A percentile compares a stretch with the other conserved stretches of the same genome.
These are phyloP conservation scores for Lasiodiplodia hormozganensis DNA, from an alignment of 2,329 filamentous ascomycete genomes.

Conservation along the genomic window DNA sequence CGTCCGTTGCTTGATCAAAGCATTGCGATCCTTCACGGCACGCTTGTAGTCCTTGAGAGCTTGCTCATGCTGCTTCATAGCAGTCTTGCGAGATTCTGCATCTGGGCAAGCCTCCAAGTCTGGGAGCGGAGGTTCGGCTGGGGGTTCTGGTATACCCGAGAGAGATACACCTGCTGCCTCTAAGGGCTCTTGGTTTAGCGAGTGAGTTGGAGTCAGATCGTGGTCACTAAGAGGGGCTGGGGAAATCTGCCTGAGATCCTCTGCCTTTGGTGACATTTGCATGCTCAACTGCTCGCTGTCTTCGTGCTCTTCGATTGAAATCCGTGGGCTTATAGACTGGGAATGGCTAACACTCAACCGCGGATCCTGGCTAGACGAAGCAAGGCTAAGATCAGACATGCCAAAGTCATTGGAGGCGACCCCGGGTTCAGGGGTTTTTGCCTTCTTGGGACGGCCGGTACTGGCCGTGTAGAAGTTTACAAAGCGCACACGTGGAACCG, in stretches of 20 bases:
- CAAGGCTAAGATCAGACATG: conserved; percentile 20
- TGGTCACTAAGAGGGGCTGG: conserved; percentile 7
- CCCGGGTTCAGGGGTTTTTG: conserved; percentile 48
- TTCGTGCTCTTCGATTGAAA: not conserved
- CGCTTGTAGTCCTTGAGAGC: conserved; percentile 70
- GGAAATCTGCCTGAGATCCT: not conserved
- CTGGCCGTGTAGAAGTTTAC: conserved; percentile 92
- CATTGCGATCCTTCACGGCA: conserved; percentile 71
- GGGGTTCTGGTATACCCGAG: conserved; percentile 54
- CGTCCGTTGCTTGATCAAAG: conserved; percentile 67
- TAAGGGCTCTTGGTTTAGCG: not conserved
- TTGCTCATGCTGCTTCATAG: conserved; percentile 71
- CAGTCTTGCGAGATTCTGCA: conserved; percentile 70
- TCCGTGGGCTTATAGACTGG: conserved; percentile 3
- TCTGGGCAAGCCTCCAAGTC: conserved; percentile 67
- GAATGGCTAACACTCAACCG: not conserved
- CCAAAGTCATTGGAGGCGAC: not conserved
- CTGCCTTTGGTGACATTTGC: not conserved
- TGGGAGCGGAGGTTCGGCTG: conserved; percentile 53
- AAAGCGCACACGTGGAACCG: conserved; percentile 71
- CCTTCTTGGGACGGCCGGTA: conserved; percentile 69
- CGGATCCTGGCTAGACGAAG: conserved; percentile 14
- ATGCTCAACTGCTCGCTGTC: not conserved
- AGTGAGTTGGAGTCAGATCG: conserved; percentile 15
- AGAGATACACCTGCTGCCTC: not conserved